Evolutionary conservation across 495 filamentous ascomycete genomes (phyloP).

Genomic region (Usnea hakonensis): DNA sequence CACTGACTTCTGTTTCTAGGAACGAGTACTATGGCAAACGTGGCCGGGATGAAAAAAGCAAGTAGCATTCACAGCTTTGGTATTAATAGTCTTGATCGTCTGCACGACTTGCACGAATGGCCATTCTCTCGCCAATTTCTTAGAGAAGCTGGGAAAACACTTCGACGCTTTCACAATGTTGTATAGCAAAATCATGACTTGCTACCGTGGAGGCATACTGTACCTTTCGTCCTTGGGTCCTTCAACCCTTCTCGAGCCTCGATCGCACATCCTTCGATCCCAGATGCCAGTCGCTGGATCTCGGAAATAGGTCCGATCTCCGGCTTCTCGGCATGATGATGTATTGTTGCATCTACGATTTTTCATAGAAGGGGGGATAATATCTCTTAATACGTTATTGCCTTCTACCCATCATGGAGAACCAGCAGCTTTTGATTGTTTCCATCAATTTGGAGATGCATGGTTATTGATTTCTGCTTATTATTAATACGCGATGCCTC

Average conservation of each 20-base stretch:
- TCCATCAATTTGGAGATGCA: not conserved
- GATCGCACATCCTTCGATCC: too few species aligned
- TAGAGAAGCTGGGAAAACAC: not conserved
- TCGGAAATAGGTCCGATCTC: not conserved
- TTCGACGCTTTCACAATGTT: not conserved
- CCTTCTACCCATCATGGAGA: not conserved
- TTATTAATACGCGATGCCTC: conserved; percentile 19
- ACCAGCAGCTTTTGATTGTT: not conserved
- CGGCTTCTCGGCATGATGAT: not conserved
- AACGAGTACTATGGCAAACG: conserved; percentile 26
- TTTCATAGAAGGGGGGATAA: not conserved
- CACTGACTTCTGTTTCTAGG: conserved; percentile 10
- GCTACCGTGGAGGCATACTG: not conserved
- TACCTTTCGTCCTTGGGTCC: not conserved
- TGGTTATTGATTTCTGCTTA: not conserved
- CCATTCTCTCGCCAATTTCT: not conserved
- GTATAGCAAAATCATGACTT: not conserved
- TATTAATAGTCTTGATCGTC: not conserved
- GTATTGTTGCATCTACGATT: not conserved
- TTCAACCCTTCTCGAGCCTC: too few species aligned
- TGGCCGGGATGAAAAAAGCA: conserved; percentile 21
- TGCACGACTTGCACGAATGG: not conserved
- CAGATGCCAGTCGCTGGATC: not conserved
- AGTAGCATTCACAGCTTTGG: not conserved
- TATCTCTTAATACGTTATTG: not conserved